Base-by-base conservation (phyloP, 2,329 filamentous ascomycete species). In the Pestalotiopsis sp. region DNA sequence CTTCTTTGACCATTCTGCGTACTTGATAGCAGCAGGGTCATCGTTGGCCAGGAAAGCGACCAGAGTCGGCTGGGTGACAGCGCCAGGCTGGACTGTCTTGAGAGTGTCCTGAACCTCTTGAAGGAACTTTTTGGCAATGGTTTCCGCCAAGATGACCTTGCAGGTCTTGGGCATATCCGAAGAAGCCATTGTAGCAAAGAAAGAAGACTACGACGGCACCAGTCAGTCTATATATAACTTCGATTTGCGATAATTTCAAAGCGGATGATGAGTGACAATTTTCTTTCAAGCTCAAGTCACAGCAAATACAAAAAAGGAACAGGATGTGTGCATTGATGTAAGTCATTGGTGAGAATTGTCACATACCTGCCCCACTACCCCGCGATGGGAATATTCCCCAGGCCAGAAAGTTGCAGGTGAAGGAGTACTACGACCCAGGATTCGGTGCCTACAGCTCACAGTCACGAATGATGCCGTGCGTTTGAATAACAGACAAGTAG, bases 1-100 rank as follows among this genome's bases (percentile, higher is more conserved):
- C 87, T 97, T 98, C 81, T 94, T 93, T 56, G 95, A 98, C 93
- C 94, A 98, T 81, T 98, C 93, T 67, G 96, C 96, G 79, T 99
- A 98, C 84, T 97, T 94, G 75, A 93, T 86, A 39, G 95, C 95
- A 52, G 94, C 93, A 38, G 95, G 94, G 82, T 99, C 96, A 73
- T 88, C 88, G 81, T 97, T 98, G 73, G 95, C 94, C 68, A 99
- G 86, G 82, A 98, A 97, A 69, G 95, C 96, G 59, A 95, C 93
- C 66, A 99, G 87, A 70, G 92, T 91, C 41, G 96, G 95, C 78
- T 90, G 84, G 57, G 78, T 75, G 69, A 81, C 81, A 70, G 79
- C 78, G 41, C 80, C 84, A 73, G 88, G 89, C 76, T 91, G 86
- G 62, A 97, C 85, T 72, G 90, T 91, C 76, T 88, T 87, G 70